A percentile compares a stretch with the other conserved stretches of the same genome.
phyloP scores from a whole-genome alignment of 345 rosid species.

The Camelina neglecta region DNA sequence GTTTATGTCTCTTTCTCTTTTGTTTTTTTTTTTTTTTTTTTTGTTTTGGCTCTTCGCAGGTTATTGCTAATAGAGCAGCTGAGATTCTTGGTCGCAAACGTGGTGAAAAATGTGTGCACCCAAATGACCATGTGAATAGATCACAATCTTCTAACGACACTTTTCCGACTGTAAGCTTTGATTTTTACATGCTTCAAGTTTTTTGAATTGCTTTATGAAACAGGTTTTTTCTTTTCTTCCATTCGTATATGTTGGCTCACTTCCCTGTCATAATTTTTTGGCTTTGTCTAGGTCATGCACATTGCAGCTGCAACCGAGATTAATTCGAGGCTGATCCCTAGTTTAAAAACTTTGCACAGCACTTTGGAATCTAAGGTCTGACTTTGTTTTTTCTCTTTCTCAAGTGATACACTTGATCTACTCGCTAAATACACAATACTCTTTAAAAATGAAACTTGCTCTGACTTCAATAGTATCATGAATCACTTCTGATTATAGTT shows the following conservation, averaged over 20 bases:
- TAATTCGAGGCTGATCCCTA: constrained; percentile 84
- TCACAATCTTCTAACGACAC: constrained; percentile 97
- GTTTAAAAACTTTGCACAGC: constrained; percentile 67
- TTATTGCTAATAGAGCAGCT: constrained; percentile 96
- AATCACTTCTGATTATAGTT: constrained; percentile 3
- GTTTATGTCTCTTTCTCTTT: neutral
- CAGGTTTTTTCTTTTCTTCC: neutral
- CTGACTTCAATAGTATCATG: neutral
- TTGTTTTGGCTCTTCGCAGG: constrained; percentile 50
- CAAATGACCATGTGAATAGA: constrained; percentile 97
- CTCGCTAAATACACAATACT: neutral
- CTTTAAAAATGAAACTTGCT: neutral
- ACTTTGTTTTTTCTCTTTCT: constrained; percentile 36
- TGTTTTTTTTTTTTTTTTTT: neutral
- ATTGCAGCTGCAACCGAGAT: constrained; percentile 93
- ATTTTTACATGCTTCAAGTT: neutral
- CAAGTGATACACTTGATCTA: constrained; percentile 14
- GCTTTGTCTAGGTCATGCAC: constrained; percentile 81
- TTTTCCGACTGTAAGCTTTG: constrained; percentile 82
- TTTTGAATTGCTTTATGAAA: neutral
- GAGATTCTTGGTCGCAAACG: constrained; percentile 91
- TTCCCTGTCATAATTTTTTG: constrained; percentile 23
- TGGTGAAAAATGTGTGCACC: constrained; percentile 91
- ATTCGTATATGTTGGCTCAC: neutral
- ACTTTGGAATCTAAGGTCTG: constrained; percentile 82